Conservation (phyloP, 345 rosid species). For the Arabidopsis suecica region DNA sequence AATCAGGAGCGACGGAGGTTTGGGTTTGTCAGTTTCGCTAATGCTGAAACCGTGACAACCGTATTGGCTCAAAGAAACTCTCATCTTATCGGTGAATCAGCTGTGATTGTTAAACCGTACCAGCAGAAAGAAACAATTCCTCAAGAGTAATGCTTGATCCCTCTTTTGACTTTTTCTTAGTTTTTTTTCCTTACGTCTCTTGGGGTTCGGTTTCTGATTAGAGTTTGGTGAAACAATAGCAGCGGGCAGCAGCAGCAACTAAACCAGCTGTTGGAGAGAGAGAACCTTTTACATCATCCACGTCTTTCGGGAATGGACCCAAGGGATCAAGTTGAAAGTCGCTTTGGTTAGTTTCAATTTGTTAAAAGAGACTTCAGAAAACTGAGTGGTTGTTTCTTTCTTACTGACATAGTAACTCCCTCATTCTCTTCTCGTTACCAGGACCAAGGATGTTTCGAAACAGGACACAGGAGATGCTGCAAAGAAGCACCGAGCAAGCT, state of each 20-base stretch:
- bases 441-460: slow-evolving; percentile 63
- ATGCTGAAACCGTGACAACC: slow-evolving; percentile 75
- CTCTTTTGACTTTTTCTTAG: not conserved
- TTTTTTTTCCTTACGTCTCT: not conserved
- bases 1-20: slow-evolving; percentile 86
- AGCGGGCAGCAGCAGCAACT: slow-evolving; percentile 74
- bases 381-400: not conserved
- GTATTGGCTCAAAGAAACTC: slow-evolving; percentile 79
- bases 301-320: slow-evolving; percentile 63
- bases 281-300: slow-evolving; percentile 65
- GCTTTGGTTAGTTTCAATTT: slow-evolving; percentile 55
- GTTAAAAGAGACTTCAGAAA: slow-evolving; percentile 11
- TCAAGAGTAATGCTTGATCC: slow-evolving; percentile 52
- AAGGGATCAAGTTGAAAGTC: slow-evolving; percentile 61
- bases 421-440: slow-evolving; percentile 27
- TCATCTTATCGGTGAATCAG: slow-evolving; percentile 38
- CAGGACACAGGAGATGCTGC: slow-evolving; percentile 57
- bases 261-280: slow-evolving; percentile 60
- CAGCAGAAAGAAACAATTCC: slow-evolving; percentile 83
- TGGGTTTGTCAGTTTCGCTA: slow-evolving; percentile 85
- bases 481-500: slow-evolving; percentile 78
- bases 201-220: slow-evolving; percentile 13
- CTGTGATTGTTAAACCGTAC: slow-evolving; percentile 85
- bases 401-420: not conserved
- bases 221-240: slow-evolving; percentile 39